Base-by-base conservation (phyloP, 1,284 basidiomycete genomes). In the Coniferiporia weirii region DNA sequence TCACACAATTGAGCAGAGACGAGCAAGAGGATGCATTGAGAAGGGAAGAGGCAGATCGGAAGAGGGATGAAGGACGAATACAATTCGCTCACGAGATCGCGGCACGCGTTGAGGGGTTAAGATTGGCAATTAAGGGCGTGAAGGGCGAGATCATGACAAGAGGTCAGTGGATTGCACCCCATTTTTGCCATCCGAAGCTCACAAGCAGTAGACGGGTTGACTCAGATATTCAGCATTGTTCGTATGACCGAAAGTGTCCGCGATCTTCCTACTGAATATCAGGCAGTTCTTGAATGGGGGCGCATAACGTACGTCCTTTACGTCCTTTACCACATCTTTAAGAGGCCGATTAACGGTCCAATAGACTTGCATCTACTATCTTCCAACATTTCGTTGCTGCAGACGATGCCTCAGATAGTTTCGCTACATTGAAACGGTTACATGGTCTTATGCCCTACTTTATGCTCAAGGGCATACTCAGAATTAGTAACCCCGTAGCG, bases 391-490 rank as follows among this genome's bases (percentile, higher is more conserved):
- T 95, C 66, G 85, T 98, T 38, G 96, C 96, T 0, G 85, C 93
- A 13, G 96, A 99, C 72, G 89, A 87, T 60, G 91, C 95, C 9
- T 96, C 95, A 3, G 91, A 97, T 66, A 89, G 86, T 10, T 89
- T 98, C 64, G 81, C 91, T 1, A 82, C 85, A 63, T 75, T 99
- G 63, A 99, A 98, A 75, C 84, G 95, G 46, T 84, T 98, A 57
- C 97, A 99, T 70, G 93, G 93, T 1, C 76, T 98, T 60, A 98
- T 99, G 93, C 96, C 96, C 2, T 99, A 99, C 74, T 94, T 98
- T 69, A 86, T 98, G 77, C 83, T 99, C 61, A 96, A 95, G 71
- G 83, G 92, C 5, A 90, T 95, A 17, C 76, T 99, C 63, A 90
- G 85, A 71, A 91, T 99, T 64, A 96, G 92, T 59, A 99, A 98